Base-by-base conservation (phyloP, 768 basidiomycete species). In the Kwoniella shandongensis region DNA sequence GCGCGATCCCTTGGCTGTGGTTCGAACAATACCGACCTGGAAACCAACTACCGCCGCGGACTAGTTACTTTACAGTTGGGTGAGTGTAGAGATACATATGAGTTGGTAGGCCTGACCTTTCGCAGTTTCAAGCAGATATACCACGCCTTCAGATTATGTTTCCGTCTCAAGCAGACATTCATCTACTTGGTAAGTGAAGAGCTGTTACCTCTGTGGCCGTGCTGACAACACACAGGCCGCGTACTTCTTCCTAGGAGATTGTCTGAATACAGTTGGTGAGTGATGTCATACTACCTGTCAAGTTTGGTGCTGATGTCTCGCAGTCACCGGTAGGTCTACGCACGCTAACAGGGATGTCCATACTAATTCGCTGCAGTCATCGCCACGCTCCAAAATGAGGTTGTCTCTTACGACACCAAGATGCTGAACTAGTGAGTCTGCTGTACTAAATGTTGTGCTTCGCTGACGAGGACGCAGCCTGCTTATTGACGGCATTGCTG, bases 1-100 rank as follows among this genome's bases (percentile, higher is more conserved):
- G 81, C 8, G 89, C 89, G 7, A 84, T 90, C 46, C 91, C 90
- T 85, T 93, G 90, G 90, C 89, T 91, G 64, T 82, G 91, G 47
- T 90, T 84, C 73, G 90, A 92, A 72, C 83, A 88, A 67, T 87
- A 85, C n/a, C 84, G 90, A 8, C 86, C 87, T 2, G 90, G 90
- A 0, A 88, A 89, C 50, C 77, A 84, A 12, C 78, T 92, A 20
- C 90, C 90, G 0, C 85, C 85, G 62, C 85, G 85, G 46, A 85
- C 89, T 62, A 81, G 76, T 57, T 91, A 91, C 66, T 59, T 90
- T 25, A 88, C 88, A 0, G 83, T 92, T 42, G 90, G 90, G 40
- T 91, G 87, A 86, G 25, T 46, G 32, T 6, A 6, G 32, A 13
- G 13, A 13, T 32, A 51, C 29, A 36, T 6, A 6, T 13, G 7